A percentile compares a stretch with the other conserved stretches of the same genome.
These are phyloP conservation scores for Chlorella variabilis DNA, from an alignment of 163 green algal genomes.

Conservation along the genomic window DNA sequence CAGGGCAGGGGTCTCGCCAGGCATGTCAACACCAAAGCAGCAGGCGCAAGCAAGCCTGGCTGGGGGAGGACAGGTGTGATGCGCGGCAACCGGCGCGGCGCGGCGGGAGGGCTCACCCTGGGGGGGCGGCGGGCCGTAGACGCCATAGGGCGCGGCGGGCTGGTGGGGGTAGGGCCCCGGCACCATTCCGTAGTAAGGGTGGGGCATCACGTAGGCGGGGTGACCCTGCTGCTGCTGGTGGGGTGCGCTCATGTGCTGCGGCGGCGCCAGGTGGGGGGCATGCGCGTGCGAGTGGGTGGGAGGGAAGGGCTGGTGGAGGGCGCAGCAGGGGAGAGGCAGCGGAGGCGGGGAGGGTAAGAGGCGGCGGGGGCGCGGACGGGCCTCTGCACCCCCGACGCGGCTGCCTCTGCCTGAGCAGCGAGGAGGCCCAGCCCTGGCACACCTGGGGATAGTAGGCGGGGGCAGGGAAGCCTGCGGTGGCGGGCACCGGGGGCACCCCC, in stretches of 20 bases:
- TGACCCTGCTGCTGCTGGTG: neutral
- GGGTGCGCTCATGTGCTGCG: neutral
- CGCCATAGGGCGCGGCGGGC: neutral
- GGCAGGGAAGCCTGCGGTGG: neutral
- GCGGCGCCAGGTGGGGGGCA: neutral
- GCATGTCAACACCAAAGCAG: neutral
- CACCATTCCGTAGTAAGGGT: conserved; percentile 16
- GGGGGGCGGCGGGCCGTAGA: neutral
- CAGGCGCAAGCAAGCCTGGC: too few species aligned
- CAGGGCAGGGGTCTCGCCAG: neutral
- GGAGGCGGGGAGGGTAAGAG: too few species aligned
- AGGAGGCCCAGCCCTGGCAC: too few species aligned
- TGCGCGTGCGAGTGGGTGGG: too few species aligned
- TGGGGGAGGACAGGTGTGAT: too few species aligned
- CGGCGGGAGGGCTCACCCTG: neutral
- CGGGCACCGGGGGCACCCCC: neutral
- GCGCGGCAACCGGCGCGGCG: too few species aligned
- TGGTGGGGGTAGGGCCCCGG: neutral
- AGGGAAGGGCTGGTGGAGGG: too few species aligned
- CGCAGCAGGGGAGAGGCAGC: too few species aligned
- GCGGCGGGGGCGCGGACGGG: too few species aligned
- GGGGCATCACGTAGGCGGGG: neutral
- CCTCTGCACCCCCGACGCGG: too few species aligned
- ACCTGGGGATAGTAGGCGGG: conserved; percentile 18
- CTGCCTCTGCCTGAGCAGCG: too few species aligned